Evolutionary conservation across 2,329 filamentous ascomycete species (phyloP).

Genomic region (Pseudogymnoascus sp.): DNA sequence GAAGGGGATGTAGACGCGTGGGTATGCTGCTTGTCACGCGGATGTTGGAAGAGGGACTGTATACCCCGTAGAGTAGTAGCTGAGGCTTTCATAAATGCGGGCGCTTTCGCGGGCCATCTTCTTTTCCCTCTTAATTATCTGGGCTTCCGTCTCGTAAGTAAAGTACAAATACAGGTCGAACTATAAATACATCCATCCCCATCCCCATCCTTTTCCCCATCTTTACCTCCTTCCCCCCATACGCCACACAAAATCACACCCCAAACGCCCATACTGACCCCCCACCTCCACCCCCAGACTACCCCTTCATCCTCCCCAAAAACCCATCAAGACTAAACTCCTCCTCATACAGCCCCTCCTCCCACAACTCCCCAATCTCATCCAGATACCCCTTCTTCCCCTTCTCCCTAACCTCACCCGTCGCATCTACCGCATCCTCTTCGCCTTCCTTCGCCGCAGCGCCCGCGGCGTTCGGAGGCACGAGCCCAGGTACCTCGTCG

Average conservation of each 20-base stretch:
- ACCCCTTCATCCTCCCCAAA: slow-evolving; percentile 76
- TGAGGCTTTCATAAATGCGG: neutral
- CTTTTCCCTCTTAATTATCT: neutral
- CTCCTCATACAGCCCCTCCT: slow-evolving; percentile 95
- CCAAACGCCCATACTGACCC: neutral
- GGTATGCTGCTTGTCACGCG: neutral
- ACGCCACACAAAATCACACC: neutral
- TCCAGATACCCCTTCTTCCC: slow-evolving; percentile 96
- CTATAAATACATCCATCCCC: neutral
- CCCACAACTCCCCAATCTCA: slow-evolving; percentile 92
- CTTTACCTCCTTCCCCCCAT: neutral
- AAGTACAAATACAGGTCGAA: slow-evolving; percentile 1
- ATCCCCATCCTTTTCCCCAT: neutral
- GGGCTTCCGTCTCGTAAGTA: neutral
- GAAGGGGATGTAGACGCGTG: neutral
- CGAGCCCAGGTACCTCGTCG: slow-evolving; percentile 63
- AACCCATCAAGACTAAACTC: slow-evolving; percentile 96
- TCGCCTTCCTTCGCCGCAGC: slow-evolving; percentile 51
- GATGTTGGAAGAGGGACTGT: neutral
- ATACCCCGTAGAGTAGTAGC: neutral
- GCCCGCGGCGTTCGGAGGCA: slow-evolving; percentile 51
- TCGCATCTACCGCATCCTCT: slow-evolving; percentile 88
- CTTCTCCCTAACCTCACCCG: slow-evolving; percentile 84
- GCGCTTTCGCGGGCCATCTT: neutral
- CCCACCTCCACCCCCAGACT: neutral